Evolutionary conservation across 2,329 filamentous ascomycete genomes (phyloP).

Genomic region (Ilyonectria robusta): DNA sequence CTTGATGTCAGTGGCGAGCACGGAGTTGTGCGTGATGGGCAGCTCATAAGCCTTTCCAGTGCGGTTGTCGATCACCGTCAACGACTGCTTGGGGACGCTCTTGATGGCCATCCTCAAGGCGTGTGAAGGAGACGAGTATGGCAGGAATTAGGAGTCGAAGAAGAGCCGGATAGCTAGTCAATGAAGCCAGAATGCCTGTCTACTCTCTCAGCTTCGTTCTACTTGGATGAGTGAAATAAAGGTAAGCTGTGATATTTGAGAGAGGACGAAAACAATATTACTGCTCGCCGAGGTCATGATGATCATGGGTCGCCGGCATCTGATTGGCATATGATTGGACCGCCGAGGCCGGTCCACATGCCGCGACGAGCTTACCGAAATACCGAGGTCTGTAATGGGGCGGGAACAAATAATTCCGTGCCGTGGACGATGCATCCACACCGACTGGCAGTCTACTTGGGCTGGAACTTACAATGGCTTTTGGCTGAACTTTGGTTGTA

Average conservation of each 20-base stretch:
- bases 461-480: background rate
- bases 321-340: conserved; percentile 15
- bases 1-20: conserved; percentile 66
- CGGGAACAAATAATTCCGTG: conserved; percentile 14
- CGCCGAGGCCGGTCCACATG: conserved; percentile 16
- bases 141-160: background rate
- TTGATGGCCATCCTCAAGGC: conserved; percentile 21
- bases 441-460: background rate
- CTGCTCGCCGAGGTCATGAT: conserved; percentile 3
- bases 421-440: background rate
- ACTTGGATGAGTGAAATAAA: background rate
- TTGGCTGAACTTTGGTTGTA: background rate
- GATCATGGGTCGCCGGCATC: background rate
- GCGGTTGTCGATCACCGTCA: conserved; percentile 65
- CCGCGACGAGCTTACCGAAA: background rate
- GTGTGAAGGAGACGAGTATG: background rate
- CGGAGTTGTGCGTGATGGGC: conserved; percentile 64
- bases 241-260: background rate
- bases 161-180: background rate
- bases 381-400: conserved; percentile 17
- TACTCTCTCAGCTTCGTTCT: background rate
- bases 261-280: background rate
- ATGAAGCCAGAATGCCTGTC: background rate
- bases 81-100: conserved; percentile 41
- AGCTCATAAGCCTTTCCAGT: conserved; percentile 64